A percentile compares a stretch with the other conserved stretches of the same genome.
phyloP scores from a whole-genome alignment of 257 asterid genomes.

The Coffea eugenioides region DNA sequence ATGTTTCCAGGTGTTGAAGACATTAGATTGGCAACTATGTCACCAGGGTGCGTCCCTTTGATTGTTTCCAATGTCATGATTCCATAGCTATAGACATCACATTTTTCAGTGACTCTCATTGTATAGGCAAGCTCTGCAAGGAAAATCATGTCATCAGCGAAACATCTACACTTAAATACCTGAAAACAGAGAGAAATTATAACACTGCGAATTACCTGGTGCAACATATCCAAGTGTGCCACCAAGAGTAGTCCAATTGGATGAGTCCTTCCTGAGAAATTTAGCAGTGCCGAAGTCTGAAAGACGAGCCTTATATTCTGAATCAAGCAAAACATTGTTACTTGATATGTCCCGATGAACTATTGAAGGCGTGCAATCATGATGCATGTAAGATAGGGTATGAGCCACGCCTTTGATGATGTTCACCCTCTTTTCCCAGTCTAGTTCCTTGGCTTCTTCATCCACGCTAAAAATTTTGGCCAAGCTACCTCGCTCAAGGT shows the following conservation, averaged over 20 bases:
- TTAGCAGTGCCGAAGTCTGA: too few relatives aligned
- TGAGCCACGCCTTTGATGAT: conserved; percentile 30
- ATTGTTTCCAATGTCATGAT: conserved; percentile 38
- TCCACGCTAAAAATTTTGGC: conserved; percentile 9
- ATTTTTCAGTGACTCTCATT: conserved; percentile 25
- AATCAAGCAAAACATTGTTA: too few relatives aligned
- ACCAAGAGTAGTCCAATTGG: too few relatives aligned
- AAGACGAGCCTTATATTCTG: too few relatives aligned
- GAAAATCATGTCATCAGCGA: background rate
- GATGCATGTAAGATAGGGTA: conserved; percentile 40
- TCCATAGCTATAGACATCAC: conserved; percentile 48
- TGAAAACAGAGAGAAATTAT: background rate
- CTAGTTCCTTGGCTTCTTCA: conserved; percentile 21
- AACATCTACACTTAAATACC: background rate
- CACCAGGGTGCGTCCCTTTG: conserved; percentile 36
- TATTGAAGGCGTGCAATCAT: conserved; percentile 34
- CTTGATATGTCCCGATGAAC: too few relatives aligned
- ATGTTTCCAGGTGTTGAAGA: background rate
- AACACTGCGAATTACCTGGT: too few relatives aligned
- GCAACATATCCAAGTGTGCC: too few relatives aligned
- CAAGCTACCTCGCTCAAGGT: conserved; percentile 34
- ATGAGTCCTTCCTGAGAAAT: too few relatives aligned
- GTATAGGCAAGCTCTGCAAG: conserved; percentile 32
- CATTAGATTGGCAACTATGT: conserved; percentile 12
- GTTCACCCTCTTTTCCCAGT: conserved; percentile 33